phyloP scores from a whole-genome alignment of 371 early-diverging fungal species.

The Mucor lusitanicus region DNA sequence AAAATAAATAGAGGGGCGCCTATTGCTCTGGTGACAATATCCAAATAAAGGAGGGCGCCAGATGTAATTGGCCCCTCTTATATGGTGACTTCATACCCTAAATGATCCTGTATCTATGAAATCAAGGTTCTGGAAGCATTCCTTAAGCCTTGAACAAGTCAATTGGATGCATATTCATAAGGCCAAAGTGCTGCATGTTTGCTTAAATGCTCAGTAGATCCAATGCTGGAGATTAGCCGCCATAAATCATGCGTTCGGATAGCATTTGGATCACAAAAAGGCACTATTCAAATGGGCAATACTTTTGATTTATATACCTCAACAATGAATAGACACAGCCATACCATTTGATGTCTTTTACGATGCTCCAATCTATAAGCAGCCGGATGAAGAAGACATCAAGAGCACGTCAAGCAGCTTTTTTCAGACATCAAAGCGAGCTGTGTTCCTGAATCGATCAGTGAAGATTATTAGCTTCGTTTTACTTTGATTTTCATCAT shows the following conservation, averaged over 20 bases:
- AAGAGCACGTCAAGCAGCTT: background rate
- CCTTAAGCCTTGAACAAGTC: background rate
- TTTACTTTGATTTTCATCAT: no score
- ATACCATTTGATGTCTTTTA: background rate
- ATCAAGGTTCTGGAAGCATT: background rate
- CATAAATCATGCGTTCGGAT: background rate
- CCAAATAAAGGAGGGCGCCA: background rate
- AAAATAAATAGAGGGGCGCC: background rate
- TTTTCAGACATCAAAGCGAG: background rate
- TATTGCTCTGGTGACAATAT: background rate
- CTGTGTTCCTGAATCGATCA: background rate
- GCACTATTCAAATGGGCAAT: background rate
- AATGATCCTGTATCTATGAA: background rate
- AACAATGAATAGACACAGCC: background rate
- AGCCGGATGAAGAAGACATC: background rate
- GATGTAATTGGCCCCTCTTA: conserved; percentile 1
- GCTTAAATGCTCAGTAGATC: background rate
- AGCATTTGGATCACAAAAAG: background rate
- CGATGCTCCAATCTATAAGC: background rate
- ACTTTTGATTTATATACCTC: background rate
- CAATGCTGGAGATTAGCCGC: background rate
- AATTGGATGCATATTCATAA: background rate
- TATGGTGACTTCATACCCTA: background rate
- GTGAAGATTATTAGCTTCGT: background rate
- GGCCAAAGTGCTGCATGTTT: background rate